Conservation (phyloP, 768 basidiomycete genomes). For the Hericium erinaceus region DNA sequence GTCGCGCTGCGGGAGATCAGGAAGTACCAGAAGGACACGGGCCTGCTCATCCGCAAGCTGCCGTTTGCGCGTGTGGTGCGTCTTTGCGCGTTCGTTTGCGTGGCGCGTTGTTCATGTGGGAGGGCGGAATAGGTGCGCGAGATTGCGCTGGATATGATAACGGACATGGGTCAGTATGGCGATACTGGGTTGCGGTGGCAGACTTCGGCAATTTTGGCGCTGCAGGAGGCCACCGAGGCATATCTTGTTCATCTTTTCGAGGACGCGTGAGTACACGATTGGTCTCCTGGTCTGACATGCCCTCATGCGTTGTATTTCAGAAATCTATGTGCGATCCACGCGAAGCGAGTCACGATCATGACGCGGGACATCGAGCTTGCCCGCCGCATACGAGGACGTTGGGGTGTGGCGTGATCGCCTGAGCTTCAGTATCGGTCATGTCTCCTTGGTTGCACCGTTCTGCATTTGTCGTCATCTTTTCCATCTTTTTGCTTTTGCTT, state of each 20-base stretch:
- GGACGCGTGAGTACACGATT: conserved; percentile 72
- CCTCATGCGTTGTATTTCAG: conserved; percentile 29
- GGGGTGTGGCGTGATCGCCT: conserved; percentile 40
- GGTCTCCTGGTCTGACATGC: conserved; percentile 1
- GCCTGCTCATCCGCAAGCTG: conserved; percentile 76
- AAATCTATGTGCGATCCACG: conserved; percentile 94
- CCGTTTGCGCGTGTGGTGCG: conserved; percentile 89
- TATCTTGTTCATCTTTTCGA: conserved; percentile 95
- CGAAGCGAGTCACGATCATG: conserved; percentile 97
- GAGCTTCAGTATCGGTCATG: not conserved
- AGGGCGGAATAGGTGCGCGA: conserved; percentile 68
- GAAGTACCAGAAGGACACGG: conserved; percentile 90
- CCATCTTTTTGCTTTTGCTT: not conserved
- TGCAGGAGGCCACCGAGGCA: conserved; percentile 96
- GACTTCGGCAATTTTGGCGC: conserved; percentile 82
- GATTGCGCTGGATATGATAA: conserved; percentile 85
- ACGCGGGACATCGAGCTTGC: conserved; percentile 95
- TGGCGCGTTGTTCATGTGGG: not conserved
- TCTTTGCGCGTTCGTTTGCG: not conserved
- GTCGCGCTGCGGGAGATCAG: conserved; percentile 87
- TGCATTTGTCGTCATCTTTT: not conserved
- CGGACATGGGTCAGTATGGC: conserved; percentile 55
- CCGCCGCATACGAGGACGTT: conserved; percentile 86
- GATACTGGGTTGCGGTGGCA: conserved; percentile 83
- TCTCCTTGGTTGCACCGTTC: not conserved